phyloP scores from a whole-genome alignment of 768 basidiomycete species.

The Termitomyces bulborhizus region DNA sequence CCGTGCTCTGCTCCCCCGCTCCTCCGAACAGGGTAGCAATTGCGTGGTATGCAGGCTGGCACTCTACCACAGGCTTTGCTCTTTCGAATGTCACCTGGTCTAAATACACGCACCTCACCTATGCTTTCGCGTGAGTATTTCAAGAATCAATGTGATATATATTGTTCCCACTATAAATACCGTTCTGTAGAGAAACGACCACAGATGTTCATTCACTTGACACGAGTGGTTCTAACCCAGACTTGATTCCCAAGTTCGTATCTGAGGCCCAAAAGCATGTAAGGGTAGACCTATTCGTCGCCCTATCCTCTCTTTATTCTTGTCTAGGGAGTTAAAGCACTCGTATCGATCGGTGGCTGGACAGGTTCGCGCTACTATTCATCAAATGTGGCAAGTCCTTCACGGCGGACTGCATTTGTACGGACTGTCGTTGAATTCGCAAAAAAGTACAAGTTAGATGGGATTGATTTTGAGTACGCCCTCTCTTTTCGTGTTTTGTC shows the following conservation, averaged over 20 bases:
- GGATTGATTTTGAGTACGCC: constrained; percentile 49
- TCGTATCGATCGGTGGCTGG: constrained; percentile 69
- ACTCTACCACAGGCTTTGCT: constrained; percentile 39
- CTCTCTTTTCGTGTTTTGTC: neutral
- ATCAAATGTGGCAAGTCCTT: constrained; percentile 47
- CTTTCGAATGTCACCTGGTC: constrained; percentile 55
- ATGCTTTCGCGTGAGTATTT: constrained; percentile 61
- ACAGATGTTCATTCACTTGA: constrained; percentile 27
- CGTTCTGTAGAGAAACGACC: constrained; percentile 27
- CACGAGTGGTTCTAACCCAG: constrained; percentile 38
- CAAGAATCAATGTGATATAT: neutral
- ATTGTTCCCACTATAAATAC: neutral
- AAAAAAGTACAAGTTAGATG: constrained; percentile 49
- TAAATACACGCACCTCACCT: constrained; percentile 62
- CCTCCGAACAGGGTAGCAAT: constrained; percentile 31
- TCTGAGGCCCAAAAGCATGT: constrained; percentile 36
- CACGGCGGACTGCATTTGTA: constrained; percentile 60
- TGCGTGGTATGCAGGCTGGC: constrained; percentile 70
- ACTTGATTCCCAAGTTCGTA: constrained; percentile 54
- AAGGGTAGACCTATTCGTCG: constrained; percentile 6
- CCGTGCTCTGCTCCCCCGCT: constrained; percentile 9
- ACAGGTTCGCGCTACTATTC: constrained; percentile 59
- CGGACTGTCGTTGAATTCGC: constrained; percentile 48
- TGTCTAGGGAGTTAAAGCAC: constrained; percentile 47
- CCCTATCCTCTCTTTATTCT: neutral